Evolutionary conservation across 1,284 basidiomycete species (phyloP), one percentile per base, ranked within the genome.

Genomic region (Pseudozyma sp.): DNA sequence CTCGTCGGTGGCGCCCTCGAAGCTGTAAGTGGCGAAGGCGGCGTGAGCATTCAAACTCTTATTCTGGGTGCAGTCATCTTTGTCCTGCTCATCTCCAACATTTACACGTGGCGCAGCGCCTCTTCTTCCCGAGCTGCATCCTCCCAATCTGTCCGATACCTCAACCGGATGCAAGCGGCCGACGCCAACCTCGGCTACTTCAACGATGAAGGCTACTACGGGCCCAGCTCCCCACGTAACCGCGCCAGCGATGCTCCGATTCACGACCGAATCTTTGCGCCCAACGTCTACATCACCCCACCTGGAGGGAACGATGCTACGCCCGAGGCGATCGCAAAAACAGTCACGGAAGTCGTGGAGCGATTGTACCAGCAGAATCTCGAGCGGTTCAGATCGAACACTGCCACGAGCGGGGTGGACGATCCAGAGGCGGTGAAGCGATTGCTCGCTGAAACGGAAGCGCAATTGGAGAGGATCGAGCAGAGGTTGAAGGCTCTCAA

Each of bases 381-480:
- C 12, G 62, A 64, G 21, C 38, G 43, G 3, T 54, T 57, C 53
- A 49, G 45, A 34, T 36, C 48, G 2, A 35, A 8, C 8, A 13
- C 25, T n/a, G 39, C 50, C 8, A 34, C 38, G 36, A 31, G 43
- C 31, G 40, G 44, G 10, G 53, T 16, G 35, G 83, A 85, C 68
- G 87, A 87, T 68, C 85, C 92, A 77, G 90, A 91, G 76, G 74
- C 83, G 56, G 86, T 91, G 34, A 64, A 64, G 51, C 53, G 44
- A 47, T 18, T 72, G 50, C 40, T 72, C 3, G 54, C 43, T 1
- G 60, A 72, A 39, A 59, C 70, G 0, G 91, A 91, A 79, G 86
- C 87, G 56, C 86, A 89, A 63, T 86, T 90, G 18, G 86, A 84
- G 47, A 58, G 77, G 19, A 85, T 92, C 36, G 86, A 88, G 64